A percentile compares a stretch with the other conserved stretches of the same genome.
phyloP scores from a whole-genome alignment of 1,284 basidiomycete genomes.

The Leccinum cinnamomeum region DNA sequence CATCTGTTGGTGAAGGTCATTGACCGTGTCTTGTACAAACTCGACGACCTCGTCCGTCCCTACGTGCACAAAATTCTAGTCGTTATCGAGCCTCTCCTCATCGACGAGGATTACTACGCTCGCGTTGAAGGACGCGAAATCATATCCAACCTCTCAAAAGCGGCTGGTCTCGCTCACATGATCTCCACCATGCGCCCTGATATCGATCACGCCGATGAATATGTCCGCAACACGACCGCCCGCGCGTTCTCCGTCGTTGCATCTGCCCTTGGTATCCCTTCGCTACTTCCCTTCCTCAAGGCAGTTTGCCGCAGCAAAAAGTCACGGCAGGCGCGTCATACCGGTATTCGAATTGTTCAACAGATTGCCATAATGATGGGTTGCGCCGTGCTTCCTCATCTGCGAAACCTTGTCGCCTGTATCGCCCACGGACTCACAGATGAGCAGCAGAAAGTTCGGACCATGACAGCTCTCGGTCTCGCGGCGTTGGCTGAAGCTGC shows the following conservation, averaged over 20 bases:
- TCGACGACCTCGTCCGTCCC: too few relatives aligned
- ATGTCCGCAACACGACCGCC: conserved; percentile 98
- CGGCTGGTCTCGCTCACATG: conserved; percentile 99
- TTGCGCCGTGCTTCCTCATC: conserved; percentile 96
- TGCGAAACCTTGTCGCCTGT: conserved; percentile 95
- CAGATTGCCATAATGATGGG: conserved; percentile 99
- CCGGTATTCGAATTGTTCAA: conserved; percentile 98
- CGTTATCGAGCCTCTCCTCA: too few relatives aligned
- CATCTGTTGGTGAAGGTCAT: too few relatives aligned
- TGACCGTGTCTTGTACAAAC: too few relatives aligned
- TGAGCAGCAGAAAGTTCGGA: conserved; percentile 98
- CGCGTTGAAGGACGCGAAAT: conserved; percentile 99
- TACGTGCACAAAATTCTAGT: too few relatives aligned
- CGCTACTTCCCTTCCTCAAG: conserved; percentile 95
- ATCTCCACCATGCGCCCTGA: conserved; percentile 99
- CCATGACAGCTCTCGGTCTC: conserved; percentile 97
- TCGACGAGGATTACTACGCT: conserved; percentile 32
- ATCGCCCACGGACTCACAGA: conserved; percentile 96
- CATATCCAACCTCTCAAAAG: conserved; percentile 98
- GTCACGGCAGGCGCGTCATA: conserved; percentile 99
- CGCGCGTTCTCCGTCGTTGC: conserved; percentile 99
- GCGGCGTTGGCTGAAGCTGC: conserved; percentile 97
- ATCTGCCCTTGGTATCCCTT: conserved; percentile 96
- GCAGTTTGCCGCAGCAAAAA: conserved; percentile 99
- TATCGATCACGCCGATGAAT: conserved; percentile 99